Base-by-base conservation (phyloP, 108 stramenopile species). In the Skeletonema tropicum region DNA sequence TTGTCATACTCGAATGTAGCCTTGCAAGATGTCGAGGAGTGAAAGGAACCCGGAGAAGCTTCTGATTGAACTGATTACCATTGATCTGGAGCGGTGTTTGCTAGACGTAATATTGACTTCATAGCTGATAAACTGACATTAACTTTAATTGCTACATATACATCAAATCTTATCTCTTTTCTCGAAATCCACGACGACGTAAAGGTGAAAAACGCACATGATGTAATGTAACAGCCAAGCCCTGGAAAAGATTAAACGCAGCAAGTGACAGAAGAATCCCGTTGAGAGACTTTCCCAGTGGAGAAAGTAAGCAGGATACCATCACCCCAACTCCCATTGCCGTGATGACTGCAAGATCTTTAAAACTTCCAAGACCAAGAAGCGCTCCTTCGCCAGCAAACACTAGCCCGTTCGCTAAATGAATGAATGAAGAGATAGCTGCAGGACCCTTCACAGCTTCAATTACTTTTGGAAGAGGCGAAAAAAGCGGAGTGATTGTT, bases 361-460 rank as follows among this genome's bases (percentile, higher is more conserved):
- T 68, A 65, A 83, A 95, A 23, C 58, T 38, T 3, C 85, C 87
- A 4, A 89, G 61, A 1, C 94, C 94, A 60, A 92, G 75, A 87
- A 93, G 87, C 30, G 87, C 72, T 0, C 94, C 94, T 69, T 95
- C 94, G 0, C 91, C 94, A 30, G 89, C 88, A 64, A 92, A 88
- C 2, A 86, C 85, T 0, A 88, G 80, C 7, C 94, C 91, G 72
- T 95, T 93, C 3, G 92, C 66, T 11, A 91, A 60, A 67, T 91
- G 91, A 46, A 91, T 82, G 21, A 92, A 69, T 1, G 88, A 73
- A 0, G 89, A 85, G 26, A 95, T 88, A 13, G 83, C 49, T 17
- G 92, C 85, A 4, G 94, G 94, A 21, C 72, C 76, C 58, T 68
- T 65, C 0, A 90, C 90, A 3, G 94, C 94, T 25, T 90, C 74